phyloP scores from a whole-genome alignment of 208 protist species.

The Borovskyia barvae region DNA sequence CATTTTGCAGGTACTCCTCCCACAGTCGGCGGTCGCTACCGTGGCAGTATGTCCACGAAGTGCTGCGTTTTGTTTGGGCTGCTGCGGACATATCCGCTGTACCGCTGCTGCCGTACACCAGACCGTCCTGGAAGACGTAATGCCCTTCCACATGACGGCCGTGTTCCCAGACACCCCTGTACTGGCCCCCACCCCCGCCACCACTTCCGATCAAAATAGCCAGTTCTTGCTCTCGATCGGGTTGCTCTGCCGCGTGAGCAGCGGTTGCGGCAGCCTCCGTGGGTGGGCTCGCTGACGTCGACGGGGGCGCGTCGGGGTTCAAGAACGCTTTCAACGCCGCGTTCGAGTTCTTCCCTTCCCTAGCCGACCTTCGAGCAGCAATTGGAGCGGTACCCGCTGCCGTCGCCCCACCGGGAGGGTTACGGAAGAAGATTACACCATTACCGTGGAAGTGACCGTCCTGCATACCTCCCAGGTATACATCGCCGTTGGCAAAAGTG shows the following conservation, averaged over 20 bases:
- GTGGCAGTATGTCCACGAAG: conserved; percentile 83
- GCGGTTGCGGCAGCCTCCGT: background rate
- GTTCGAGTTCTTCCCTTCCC: background rate
- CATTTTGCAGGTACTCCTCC: conserved; percentile 77
- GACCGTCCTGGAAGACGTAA: conserved; percentile 86
- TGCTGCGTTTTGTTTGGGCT: conserved; percentile 3
- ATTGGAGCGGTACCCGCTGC: too few species aligned
- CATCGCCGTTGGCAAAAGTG: conserved; percentile 82
- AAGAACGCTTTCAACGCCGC: conserved; percentile 13
- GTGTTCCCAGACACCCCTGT: conserved; percentile 79
- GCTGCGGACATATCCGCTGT: conserved; percentile 1
- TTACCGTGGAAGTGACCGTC: conserved; percentile 85
- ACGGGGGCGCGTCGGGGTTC: background rate
- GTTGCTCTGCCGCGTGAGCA: background rate
- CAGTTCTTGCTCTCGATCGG: background rate
- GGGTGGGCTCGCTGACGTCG: background rate
- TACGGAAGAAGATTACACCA: conserved; percentile 75
- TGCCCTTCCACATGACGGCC: conserved; percentile 59
- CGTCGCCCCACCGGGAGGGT: conserved; percentile 1
- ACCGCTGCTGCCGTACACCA: conserved; percentile 50
- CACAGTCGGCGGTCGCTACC: conserved; percentile 80
- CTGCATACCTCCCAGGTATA: conserved; percentile 72
- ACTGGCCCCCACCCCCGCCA: conserved; percentile 64
- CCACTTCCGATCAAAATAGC: conserved; percentile 1
- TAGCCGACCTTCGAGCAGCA: too few species aligned